Percentiles rank a stretch among this genome's conserved stretches.
Conservation (phyloP, 805 yeast species). For the Saccharomycopsis sp. region DNA sequence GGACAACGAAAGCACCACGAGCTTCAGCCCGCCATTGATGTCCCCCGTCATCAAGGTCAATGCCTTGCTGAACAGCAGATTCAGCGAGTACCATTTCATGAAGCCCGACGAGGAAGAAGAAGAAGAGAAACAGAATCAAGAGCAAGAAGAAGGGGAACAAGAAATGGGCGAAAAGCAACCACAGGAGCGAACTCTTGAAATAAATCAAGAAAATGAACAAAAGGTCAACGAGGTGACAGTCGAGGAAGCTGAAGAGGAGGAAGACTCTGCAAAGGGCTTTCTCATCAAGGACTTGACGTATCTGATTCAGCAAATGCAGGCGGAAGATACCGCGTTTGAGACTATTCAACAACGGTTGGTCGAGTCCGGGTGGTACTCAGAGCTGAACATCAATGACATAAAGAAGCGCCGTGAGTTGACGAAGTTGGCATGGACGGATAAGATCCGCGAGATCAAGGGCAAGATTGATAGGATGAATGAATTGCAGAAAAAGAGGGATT, state of each 20-base stretch:
- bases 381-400: conserved; percentile 17
- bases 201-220: not conserved
- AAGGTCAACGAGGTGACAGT: not conserved
- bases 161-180: not conserved
- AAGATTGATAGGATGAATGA: conserved; percentile 7
- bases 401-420: conserved; percentile 6
- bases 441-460: conserved; percentile 7
- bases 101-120: not conserved
- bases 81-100: conserved; percentile 8
- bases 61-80: conserved; percentile 4
- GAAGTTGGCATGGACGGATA: conserved; percentile 11
- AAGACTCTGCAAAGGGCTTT: not conserved
- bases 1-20: not conserved
- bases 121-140: not conserved
- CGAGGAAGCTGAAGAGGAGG: not conserved
- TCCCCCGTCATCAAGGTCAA: conserved; percentile 18
- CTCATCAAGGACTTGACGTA: not conserved
- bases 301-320: conserved; percentile 13
- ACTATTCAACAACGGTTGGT: conserved; percentile 10
- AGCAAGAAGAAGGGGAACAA: not conserved
- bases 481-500: conserved; percentile 2
- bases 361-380: conserved; percentile 21
- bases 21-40: conserved; percentile 1
- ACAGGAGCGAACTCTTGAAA: not conserved
- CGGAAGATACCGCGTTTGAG: conserved; percentile 19